Evolutionary conservation across 176 grass and related monocot genomes (phyloP), one percentile per base, ranked within the genome.

Genomic region (Phoenix roebelenii): DNA sequence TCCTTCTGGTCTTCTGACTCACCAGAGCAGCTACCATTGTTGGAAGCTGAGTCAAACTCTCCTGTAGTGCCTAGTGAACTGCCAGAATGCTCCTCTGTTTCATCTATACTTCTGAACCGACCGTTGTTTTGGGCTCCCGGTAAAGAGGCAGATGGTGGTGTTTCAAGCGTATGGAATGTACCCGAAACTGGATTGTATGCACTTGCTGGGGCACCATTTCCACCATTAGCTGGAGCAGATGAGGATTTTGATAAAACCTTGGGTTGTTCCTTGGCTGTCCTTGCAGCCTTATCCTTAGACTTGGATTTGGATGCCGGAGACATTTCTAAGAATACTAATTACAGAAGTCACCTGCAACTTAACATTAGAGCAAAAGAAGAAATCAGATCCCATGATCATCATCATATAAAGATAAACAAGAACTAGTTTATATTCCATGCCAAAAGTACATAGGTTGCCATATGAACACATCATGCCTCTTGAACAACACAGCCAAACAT

Each of bases 231-330:
- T 50, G 65, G 66, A 64, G 60, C 66, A 19, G 48, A 60, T 48
- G 76, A 61, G 44, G 81, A 78, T 65, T 92, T 97, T 14, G 39
- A 65, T 52, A 79, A 61, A 61, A 88, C 66, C 71, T 88, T 97
- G 28, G 78, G 70, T 67, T 88, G 78, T 81, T 87, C 88, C 74
- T 80, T 91, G 53, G 78, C 71, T 70, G 65, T 64, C 49, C 81
- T 92, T 24, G 84, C 69, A 70, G 76, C 74, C 71, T 79, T 85
- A 18, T 85, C 79, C 59, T 87, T 90, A 2, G 79, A 83, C 70
- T 93, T 98, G 59, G 92, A 92, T 85, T 98, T 98, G 61, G 88
- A 72, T 61, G 81, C 84, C 70, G 94, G 89, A 15, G 85, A 86
- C 94, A 98, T 98, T 78, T 83, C 29, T 52, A 51, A 44, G 1